These are phyloP conservation scores for Gastrolobium bilobum DNA, from an alignment of 306 rosid species.

Conservation along the genomic window DNA sequence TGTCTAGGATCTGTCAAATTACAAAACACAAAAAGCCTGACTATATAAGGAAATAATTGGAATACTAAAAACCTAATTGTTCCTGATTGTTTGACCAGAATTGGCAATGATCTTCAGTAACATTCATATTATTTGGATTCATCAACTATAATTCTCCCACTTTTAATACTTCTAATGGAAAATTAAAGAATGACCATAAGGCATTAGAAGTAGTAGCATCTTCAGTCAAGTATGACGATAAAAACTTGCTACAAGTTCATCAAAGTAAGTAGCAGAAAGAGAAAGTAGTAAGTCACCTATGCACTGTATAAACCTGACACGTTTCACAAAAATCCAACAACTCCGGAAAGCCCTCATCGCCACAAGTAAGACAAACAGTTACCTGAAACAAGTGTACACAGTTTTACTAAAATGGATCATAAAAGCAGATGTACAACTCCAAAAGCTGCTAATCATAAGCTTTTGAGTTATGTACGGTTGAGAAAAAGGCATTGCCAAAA, in stretches of 20 bases:
- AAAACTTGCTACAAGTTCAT: slow-evolving; percentile 17
- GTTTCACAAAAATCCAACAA: slow-evolving; percentile 42
- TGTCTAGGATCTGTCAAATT: too few species aligned
- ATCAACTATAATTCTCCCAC: background rate
- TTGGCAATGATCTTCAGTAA: too few species aligned
- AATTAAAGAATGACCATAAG: background rate
- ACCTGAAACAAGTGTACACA: slow-evolving; percentile 41
- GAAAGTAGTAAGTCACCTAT: slow-evolving; percentile 44
- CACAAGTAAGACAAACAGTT: slow-evolving; percentile 52
- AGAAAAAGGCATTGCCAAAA: background rate
- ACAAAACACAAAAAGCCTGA: too few species aligned
- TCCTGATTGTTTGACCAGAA: too few species aligned
- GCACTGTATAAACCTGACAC: slow-evolving; percentile 46
- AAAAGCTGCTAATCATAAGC: background rate
- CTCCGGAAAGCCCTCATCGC: slow-evolving; percentile 49
- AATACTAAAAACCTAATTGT: too few species aligned
- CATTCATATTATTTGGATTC: slow-evolving; percentile 13
- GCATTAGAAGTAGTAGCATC: background rate
- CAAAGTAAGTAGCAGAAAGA: background rate
- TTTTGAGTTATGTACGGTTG: background rate
- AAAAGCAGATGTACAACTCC: background rate
- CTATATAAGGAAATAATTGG: too few species aligned
- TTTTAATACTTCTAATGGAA: background rate
- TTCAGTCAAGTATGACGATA: slow-evolving; percentile 24
- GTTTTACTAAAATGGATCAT: background rate